Percentiles rank a stretch among this genome's conserved stretches.
These are phyloP conservation scores for Tephrocybe rancida DNA, from an alignment of 768 basidiomycete species.

Conservation along the genomic window DNA sequence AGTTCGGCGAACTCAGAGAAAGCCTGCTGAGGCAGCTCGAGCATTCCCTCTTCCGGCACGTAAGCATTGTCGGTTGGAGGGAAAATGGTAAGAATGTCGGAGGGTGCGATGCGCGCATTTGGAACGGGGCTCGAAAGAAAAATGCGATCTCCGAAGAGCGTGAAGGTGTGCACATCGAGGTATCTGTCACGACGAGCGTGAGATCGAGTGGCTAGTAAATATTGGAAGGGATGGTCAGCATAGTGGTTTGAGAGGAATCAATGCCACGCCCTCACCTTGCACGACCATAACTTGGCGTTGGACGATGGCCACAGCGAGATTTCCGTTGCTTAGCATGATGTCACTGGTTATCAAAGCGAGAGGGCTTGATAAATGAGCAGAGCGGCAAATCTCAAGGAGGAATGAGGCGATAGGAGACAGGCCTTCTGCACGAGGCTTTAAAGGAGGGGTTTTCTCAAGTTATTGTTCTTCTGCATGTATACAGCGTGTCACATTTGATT, in stretches of 20 bases:
- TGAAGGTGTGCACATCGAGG: slow-evolving; percentile 67
- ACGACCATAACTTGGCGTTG: slow-evolving; percentile 70
- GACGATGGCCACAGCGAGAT: slow-evolving; percentile 69
- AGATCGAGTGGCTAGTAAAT: slow-evolving; percentile 51
- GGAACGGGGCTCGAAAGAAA: slow-evolving; percentile 66
- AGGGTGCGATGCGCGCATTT: slow-evolving; percentile 60
- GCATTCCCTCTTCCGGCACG: slow-evolving; percentile 47
- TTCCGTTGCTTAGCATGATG: slow-evolving; percentile 51
- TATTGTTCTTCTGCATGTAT: too few relatives aligned
- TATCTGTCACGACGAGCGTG: slow-evolving; percentile 58
- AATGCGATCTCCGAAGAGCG: slow-evolving; percentile 64
- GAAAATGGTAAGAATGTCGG: slow-evolving; percentile 63
- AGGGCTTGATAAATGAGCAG: not conserved
- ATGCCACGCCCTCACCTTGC: slow-evolving; percentile 49
- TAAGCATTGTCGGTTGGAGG: slow-evolving; percentile 39
- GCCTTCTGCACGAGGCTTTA: too few relatives aligned
- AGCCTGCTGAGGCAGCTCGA: slow-evolving; percentile 63
- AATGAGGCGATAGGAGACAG: too few relatives aligned
- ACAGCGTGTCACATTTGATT: too few relatives aligned
- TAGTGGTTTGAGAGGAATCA: not conserved
- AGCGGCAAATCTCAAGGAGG: too few relatives aligned
- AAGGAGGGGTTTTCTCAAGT: too few relatives aligned
- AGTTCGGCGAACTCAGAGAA: slow-evolving; percentile 61
- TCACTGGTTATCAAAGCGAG: not conserved
- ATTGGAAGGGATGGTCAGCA: not conserved